Evolutionary conservation across 2,329 filamentous ascomycete genomes (phyloP).

Genomic region (Paecilomyces sp.): DNA sequence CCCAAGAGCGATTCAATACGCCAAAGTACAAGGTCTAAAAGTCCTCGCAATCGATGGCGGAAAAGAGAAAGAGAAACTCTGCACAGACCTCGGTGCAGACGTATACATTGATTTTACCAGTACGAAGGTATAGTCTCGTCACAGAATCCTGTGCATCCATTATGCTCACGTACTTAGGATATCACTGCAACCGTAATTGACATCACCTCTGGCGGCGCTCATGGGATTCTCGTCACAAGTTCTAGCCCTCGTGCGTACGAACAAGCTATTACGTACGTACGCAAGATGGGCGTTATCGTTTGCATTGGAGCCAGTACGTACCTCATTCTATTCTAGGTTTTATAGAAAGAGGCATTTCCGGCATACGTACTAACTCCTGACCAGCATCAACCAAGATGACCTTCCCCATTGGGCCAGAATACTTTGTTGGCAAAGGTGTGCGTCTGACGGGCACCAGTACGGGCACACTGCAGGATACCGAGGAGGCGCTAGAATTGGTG

Average conservation of each 20-base stretch:
- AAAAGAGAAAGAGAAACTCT: conserved; percentile 28
- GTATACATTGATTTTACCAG: conserved; percentile 30
- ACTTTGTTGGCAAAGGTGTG: conserved; percentile 11
- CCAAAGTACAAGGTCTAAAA: conserved; percentile 20
- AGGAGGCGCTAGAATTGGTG: conserved; percentile 9
- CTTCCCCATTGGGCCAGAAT: conserved; percentile 8
- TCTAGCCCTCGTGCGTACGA: conserved; percentile 30
- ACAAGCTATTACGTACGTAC: conserved; percentile 7
- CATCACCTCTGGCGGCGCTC: conserved; percentile 31
- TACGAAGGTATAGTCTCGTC: conserved; percentile 8
- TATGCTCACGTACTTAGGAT: conserved; percentile 10
- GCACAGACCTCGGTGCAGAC: conserved; percentile 30
- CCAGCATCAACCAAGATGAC: conserved; percentile 2
- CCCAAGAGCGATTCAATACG: conserved; percentile 8
- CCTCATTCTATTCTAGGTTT: neutral
- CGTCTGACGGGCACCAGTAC: conserved; percentile 9
- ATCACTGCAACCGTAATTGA: conserved; percentile 25
- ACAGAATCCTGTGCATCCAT: neutral
- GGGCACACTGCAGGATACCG: conserved; percentile 9
- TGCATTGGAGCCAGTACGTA: conserved; percentile 7
- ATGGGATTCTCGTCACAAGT: conserved; percentile 30
- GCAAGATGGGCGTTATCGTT: conserved; percentile 5
- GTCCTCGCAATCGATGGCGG: conserved; percentile 34
- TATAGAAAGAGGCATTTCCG: too few relatives aligned
- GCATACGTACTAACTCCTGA: neutral